phyloP scores from a whole-genome alignment of 75 land plant species.

The Cunninghamia lanceolata region DNA sequence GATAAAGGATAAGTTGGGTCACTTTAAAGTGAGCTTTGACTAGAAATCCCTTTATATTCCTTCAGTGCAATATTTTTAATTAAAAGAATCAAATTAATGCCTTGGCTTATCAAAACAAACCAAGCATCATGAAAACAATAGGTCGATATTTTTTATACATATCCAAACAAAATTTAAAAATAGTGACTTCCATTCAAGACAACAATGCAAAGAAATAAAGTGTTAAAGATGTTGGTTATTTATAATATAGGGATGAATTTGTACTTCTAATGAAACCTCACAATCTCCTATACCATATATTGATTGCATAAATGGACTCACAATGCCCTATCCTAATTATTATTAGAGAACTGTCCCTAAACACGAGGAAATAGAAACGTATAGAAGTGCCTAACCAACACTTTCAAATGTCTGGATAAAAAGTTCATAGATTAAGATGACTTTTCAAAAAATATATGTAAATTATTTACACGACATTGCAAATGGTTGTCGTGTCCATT shows the following conservation, averaged over 20 bases:
- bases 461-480: background rate
- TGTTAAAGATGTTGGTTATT: background rate
- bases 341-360: background rate
- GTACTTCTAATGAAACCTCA: no score
- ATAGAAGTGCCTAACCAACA: background rate
- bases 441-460: background rate
- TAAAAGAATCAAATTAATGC: no score
- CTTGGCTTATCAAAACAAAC: background rate
- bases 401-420: background rate
- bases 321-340: background rate
- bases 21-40: background rate
- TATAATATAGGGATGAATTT: background rate
- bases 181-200: background rate
- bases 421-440: background rate
- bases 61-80: background rate
- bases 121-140: background rate
- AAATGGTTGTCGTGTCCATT: background rate
- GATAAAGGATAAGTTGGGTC: background rate
- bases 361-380: background rate
- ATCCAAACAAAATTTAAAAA: background rate
- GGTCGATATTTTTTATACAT: background rate
- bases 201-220: background rate
- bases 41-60: no score
- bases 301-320: background rate
- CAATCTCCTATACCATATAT: no score